Percentiles rank a stretch among this genome's conserved stretches.
Evolutionary conservation across 305 asterid species (phyloP).

Genomic region (Fraxinus angustifolia): DNA sequence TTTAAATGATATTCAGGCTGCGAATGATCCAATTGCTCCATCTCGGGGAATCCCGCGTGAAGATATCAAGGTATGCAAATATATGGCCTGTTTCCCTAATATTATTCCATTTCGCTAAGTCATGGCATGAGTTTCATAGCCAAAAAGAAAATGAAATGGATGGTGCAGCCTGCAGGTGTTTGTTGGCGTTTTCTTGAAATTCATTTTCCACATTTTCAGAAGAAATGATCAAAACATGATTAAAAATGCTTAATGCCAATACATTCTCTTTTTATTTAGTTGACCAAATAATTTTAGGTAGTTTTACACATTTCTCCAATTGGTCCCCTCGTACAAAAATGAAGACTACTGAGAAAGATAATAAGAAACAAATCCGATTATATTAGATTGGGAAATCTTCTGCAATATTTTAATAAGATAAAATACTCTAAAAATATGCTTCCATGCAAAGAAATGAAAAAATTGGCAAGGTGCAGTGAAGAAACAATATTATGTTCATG

Average conservation of each 20-base stretch:
- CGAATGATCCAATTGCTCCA: conserved; percentile 97
- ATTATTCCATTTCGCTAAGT: background rate
- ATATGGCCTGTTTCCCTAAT: conserved; percentile 8
- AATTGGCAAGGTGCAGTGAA: background rate
- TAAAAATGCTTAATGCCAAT: background rate
- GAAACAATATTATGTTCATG: background rate
- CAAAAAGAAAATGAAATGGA: background rate
- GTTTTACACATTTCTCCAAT: background rate
- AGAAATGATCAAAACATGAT: background rate
- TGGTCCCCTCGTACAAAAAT: background rate
- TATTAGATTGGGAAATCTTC: background rate
- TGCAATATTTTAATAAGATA: background rate
- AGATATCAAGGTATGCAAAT: conserved; percentile 59
- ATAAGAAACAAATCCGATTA: background rate
- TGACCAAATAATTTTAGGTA: background rate
- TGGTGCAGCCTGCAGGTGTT: background rate
- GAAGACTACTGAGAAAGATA: background rate
- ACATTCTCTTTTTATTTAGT: background rate
- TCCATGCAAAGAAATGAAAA: background rate
- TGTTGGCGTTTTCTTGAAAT: background rate
- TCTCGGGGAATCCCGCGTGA: conserved; percentile 88
- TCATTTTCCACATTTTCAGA: background rate
- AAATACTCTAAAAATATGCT: background rate
- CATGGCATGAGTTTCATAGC: background rate
- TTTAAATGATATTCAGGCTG: conserved; percentile 62